These are phyloP conservation scores for Crithidia acanthocephali DNA, from an alignment of 208 protist species.

Conservation along the genomic window DNA sequence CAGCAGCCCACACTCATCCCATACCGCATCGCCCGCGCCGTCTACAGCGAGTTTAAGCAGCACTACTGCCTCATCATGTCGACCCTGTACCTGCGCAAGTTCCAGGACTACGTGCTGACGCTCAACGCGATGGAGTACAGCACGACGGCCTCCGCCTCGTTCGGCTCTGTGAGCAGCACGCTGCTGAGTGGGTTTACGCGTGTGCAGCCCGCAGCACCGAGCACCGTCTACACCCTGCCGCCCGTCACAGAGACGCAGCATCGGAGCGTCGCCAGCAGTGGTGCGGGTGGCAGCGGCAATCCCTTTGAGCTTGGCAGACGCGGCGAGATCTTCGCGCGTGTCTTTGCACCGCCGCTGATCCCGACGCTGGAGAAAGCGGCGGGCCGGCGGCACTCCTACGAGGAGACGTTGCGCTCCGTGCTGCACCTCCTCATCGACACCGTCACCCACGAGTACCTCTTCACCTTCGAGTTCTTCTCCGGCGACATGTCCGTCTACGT, in stretches of 20 bases:
- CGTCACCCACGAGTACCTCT: slow-evolving; percentile 90
- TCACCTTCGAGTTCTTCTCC: slow-evolving; percentile 85
- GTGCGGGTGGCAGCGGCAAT: not conserved
- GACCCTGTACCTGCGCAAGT: slow-evolving; percentile 67
- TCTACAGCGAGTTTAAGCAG: slow-evolving; percentile 75
- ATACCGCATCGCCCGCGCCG: slow-evolving; percentile 64
- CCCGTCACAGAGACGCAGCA: slow-evolving; percentile 47
- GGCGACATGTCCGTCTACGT: slow-evolving; percentile 83
- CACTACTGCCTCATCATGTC: slow-evolving; percentile 83
- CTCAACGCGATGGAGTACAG: slow-evolving; percentile 76
- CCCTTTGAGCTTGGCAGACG: slow-evolving; percentile 61
- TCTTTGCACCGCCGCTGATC: slow-evolving; percentile 72
- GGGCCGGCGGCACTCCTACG: slow-evolving; percentile 63
- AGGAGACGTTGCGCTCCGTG: slow-evolving; percentile 85
- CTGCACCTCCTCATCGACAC: slow-evolving; percentile 75
- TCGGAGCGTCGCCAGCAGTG: too few species aligned
- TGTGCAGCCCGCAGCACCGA: slow-evolving; percentile 25
- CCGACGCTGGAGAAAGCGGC: slow-evolving; percentile 71
- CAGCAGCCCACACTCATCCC: slow-evolving; percentile 45
- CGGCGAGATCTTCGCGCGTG: slow-evolving; percentile 46
- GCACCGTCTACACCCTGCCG: slow-evolving; percentile 51
- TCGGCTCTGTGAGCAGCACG: slow-evolving; percentile 19
- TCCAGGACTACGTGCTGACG: slow-evolving; percentile 80
- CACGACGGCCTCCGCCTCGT: slow-evolving; percentile 27
- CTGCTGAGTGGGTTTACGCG: slow-evolving; percentile 23